phyloP scores from a whole-genome alignment of 2,329 filamentous ascomycete genomes.

The Fusarium equiseti region DNA sequence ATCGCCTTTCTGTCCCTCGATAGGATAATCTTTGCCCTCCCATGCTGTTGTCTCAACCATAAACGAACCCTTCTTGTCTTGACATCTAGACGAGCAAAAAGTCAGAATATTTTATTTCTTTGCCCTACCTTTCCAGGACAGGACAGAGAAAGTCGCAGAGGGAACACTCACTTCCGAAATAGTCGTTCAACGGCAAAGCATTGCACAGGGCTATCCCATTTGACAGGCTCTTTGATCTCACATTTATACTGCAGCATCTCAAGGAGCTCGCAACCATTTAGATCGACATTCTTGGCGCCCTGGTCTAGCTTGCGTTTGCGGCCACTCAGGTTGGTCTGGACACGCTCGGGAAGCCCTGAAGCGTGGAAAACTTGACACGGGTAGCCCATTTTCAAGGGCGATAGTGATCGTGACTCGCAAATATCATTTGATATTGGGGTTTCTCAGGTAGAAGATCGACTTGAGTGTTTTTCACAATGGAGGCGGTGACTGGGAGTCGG shows the following conservation, averaged over 20 bases:
- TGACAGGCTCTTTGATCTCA: slow-evolving; percentile 62
- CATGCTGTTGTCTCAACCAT: slow-evolving; percentile 74
- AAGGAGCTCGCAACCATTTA: slow-evolving; percentile 67
- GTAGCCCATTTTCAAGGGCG: slow-evolving; percentile 63
- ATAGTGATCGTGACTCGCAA: background rate
- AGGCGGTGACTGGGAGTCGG: slow-evolving; percentile 60
- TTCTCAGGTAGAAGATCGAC: background rate
- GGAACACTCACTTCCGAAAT: slow-evolving; percentile 67
- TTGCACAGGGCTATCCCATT: slow-evolving; percentile 60
- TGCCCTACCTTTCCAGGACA: background rate
- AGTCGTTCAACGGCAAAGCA: slow-evolving; percentile 70
- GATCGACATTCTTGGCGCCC: slow-evolving; percentile 58
- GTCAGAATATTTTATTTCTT: slow-evolving; percentile 9
- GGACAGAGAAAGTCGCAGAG: background rate
- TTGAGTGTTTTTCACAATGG: slow-evolving; percentile 44
- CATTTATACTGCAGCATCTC: slow-evolving; percentile 73
- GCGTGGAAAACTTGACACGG: slow-evolving; percentile 68
- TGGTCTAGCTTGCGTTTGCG: slow-evolving; percentile 65
- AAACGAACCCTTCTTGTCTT: slow-evolving; percentile 68
- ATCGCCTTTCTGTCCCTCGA: slow-evolving; percentile 18
- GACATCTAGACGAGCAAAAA: slow-evolving; percentile 62
- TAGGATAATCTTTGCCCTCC: slow-evolving; percentile 58
- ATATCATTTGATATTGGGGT: background rate
- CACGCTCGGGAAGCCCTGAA: slow-evolving; percentile 61
- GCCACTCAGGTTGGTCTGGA: slow-evolving; percentile 63